phyloP scores from a whole-genome alignment of 75 land plant genomes.

The Picea sitchensis region DNA sequence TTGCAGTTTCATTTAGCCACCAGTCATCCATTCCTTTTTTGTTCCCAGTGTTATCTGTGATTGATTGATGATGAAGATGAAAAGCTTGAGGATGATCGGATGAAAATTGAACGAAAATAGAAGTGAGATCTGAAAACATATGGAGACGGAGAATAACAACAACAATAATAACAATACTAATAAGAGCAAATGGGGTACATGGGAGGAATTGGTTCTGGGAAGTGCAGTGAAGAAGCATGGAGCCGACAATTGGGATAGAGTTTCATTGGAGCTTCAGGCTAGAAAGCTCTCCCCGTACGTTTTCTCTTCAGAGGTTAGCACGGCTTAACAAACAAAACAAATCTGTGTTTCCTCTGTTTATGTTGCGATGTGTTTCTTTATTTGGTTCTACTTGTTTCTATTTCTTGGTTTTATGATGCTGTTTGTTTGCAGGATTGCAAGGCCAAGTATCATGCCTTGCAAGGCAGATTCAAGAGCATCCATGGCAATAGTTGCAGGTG shows the following conservation, averaged over 20 bases:
- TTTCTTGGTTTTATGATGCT: not conserved
- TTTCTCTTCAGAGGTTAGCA: conserved; percentile 19
- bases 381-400: not conserved
- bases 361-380: not conserved
- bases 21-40: no score
- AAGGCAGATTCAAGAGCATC: not conserved
- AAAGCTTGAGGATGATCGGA: no score
- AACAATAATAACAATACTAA: no score
- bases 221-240: conserved; percentile 72
- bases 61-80: no score
- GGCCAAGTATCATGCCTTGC: conserved; percentile 13
- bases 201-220: conserved; percentile 67
- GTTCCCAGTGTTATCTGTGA: no score
- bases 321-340: no score
- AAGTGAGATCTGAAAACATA: not conserved
- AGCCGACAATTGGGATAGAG: conserved; percentile 45
- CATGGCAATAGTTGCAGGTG: not conserved
- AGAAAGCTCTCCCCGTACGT: conserved; percentile 19
- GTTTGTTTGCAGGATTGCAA: conserved; percentile 23
- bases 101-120: no score
- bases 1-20: no score
- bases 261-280: conserved; percentile 54
- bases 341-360: not conserved
- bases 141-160: not conserved
- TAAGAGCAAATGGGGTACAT: conserved; percentile 56